Evolutionary conservation across 2,329 filamentous ascomycete genomes (phyloP), one percentile per base, ranked within the genome.

Genomic region (Penicillium paneum): DNA sequence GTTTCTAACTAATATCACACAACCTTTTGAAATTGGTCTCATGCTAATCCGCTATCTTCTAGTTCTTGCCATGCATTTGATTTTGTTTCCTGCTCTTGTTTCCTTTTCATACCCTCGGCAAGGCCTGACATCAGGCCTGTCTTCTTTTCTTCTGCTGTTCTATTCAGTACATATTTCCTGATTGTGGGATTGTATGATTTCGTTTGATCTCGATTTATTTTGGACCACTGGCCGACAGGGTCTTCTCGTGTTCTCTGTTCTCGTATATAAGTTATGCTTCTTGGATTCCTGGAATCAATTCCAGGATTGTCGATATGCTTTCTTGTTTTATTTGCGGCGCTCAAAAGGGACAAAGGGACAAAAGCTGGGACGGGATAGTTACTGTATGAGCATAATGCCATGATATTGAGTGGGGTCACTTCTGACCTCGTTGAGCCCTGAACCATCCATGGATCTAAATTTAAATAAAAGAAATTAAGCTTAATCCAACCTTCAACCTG

Each of bases 11-110:
- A 13, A 13, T 29, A 17, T 29, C 24, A 21, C 13, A 13, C 4
- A 8, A 43, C 8, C 45, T n/a, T 1, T 31, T n/a, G 28, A 6
- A 19, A n/a, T 8, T 35, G 36, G 35, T 15, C 21, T 42, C 17
- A 26, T 45, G 49, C 63, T 65, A 46, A 64, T 49, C 31, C 19
- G 40, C 13, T 5, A 15, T n/a, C 21, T 31, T 15, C 31, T 43
- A 77, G 74, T 78, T 78, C 63, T 65, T 78, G 45, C 76, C 76
- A 49, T 77, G 75, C 64, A 78, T 78, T 61, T 77, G 43, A 35
- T 47, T 39, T 43, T 28, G 44, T 31, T 48, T 55, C 29, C 44
- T 21, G 42, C 31, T 51, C 31, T 50, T 55, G 26, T 31, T 57
- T 49, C 42, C 52, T 42, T 55, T 56, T 57, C 43, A 55, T 59